phyloP scores from a whole-genome alignment of 306 rosid species.

The Phaseolus lunatus region DNA sequence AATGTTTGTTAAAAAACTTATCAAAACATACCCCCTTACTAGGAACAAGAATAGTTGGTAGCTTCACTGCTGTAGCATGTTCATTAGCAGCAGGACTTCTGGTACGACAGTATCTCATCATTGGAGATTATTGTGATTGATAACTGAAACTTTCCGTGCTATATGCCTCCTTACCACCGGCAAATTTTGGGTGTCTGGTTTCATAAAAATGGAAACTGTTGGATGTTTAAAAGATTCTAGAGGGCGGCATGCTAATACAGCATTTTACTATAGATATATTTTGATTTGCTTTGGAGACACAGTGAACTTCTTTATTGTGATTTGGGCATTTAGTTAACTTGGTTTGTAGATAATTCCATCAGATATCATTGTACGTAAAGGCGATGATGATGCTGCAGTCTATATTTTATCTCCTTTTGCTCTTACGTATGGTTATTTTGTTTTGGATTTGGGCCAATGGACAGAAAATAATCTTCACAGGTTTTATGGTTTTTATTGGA shows the following conservation, averaged over 20 bases:
- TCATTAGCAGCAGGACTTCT: slow-evolving; percentile 6
- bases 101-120: neutral
- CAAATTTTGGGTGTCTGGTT: neutral
- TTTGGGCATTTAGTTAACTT: neutral
- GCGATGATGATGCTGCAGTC: too few species aligned
- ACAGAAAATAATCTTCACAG: neutral
- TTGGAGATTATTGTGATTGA: neutral
- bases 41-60: neutral
- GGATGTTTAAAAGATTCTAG: slow-evolving; percentile 19
- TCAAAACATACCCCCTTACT: too few species aligned
- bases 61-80: neutral
- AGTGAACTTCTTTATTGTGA: neutral
- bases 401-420: neutral
- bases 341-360: neutral
- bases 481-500: neutral
- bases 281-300: neutral
- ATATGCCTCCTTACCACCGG: neutral
- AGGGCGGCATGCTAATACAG: too few species aligned
- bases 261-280: neutral
- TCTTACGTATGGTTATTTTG: neutral
- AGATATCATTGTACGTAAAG: neutral
- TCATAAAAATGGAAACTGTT: neutral
- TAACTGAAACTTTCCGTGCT: neutral
- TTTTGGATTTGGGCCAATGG: slow-evolving; percentile 14
- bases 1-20: too few species aligned